phyloP scores from a whole-genome alignment of 2,329 filamentous ascomycete genomes.

The Fusarium nurragi region DNA sequence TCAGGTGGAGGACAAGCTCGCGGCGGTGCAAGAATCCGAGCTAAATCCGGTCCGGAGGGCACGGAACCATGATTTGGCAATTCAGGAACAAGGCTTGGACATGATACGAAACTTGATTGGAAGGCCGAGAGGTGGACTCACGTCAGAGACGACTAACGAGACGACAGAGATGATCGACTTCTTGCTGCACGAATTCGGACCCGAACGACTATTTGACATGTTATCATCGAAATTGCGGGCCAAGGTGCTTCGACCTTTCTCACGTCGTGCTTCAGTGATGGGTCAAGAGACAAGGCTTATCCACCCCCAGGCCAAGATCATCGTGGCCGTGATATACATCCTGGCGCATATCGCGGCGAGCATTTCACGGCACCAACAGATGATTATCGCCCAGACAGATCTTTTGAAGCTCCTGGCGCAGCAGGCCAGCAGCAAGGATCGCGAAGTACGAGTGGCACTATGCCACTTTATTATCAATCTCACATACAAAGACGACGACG shows the following conservation, averaged over 20 bases:
- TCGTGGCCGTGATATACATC: constrained; percentile 81
- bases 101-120: constrained; percentile 91
- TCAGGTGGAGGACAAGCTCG: constrained; percentile 60
- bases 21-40: constrained; percentile 70
- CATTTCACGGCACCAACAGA: constrained; percentile 77
- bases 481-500: constrained; percentile 80
- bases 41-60: constrained; percentile 73
- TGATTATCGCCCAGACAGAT: constrained; percentile 79
- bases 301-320: constrained; percentile 72
- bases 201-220: constrained; percentile 82
- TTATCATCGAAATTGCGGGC: constrained; percentile 80
- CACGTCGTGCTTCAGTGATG: constrained; percentile 50
- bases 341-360: constrained; percentile 90
- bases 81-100: constrained; percentile 91
- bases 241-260: constrained; percentile 64
- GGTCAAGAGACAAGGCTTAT: constrained; percentile 60
- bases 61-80: constrained; percentile 79
- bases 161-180: constrained; percentile 83
- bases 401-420: constrained; percentile 77
- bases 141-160: constrained; percentile 60
- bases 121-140: constrained; percentile 59
- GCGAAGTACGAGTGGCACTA: constrained; percentile 78
- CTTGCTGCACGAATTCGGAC: constrained; percentile 78
- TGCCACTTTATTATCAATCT: constrained; percentile 89
- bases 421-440: constrained; percentile 77